Base-by-base conservation (phyloP, 257 asterid genomes). In the Scutellaria minor region DNA sequence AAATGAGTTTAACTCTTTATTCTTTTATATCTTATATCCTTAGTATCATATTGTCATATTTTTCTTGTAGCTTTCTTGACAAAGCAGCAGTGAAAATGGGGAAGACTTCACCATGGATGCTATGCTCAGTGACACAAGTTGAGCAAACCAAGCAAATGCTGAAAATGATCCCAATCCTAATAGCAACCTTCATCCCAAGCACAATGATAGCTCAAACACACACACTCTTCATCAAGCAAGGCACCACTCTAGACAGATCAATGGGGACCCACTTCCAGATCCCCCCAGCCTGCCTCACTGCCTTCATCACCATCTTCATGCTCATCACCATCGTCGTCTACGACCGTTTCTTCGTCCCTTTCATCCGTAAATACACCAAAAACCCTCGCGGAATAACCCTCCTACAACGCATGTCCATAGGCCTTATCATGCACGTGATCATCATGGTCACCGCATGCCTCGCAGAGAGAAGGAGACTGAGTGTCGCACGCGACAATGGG, bases 141-240 rank as follows among this genome's bases (percentile, higher is more conserved):
- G 96, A 90, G 73, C 85, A 88, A 75, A 86, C 96, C 2, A 90
- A 90, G 22, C 96, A 84, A 55, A 88, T 90, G 97, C 13, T 88
- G 1, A 84, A 86, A 72, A 87, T 89, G 97, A 65, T 89, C 51
- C 96, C 97, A n/a, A 79, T 89, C 9, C 79, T 91, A 2, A 14
- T 59, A 5, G 75, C 88, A 64, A 84, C 89, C 5, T 70, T 91
- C 85, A 66, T 87, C 11, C 97, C 96, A 0, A 91, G 96, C 87
- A 74, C 90, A 5, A 71, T 89, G 84, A 24, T 85, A 3, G 83
- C 96, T 0, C 92, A 91, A 13, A 62, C 80, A 7, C 64, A 62
- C 14, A 88, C 97, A 0, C 87, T 91, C 14, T 91, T 91, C 78
- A 75, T 89, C 74, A 91, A 85, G 50, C 97, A 91, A 67, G 97